Base-by-base conservation (phyloP, 306 rosid species). In the Glycine soja region DNA sequence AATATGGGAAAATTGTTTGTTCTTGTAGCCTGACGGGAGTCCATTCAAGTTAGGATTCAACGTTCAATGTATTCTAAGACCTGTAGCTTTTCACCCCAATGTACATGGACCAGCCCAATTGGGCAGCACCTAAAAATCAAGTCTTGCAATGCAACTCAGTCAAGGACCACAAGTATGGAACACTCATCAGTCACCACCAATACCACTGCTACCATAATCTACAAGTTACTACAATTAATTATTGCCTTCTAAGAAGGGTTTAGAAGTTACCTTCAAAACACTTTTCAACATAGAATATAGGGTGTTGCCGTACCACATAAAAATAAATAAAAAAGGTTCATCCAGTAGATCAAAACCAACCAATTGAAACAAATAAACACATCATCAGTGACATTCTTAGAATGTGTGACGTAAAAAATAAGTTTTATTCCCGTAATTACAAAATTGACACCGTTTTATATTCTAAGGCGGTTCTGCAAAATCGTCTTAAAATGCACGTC, bases 31-130 rank as follows among this genome's bases (percentile, higher is more conserved):
- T 52, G 38, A 71, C 59, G 78, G 74, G 74, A 62, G 34, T 69
- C 50, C 50, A 48, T 36, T 76, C 58, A 77, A 47, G 64, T 47
- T 67, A 14, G 46, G 47, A 54, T 36, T 83, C 86, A 78, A 78
- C 63, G 79, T 77, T 83, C 86, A 83, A 42, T 72, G 64, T 9
- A 71, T 42, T 24, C 53, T 40, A 12, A 64, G 51, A 82, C n/a
- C 15, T 69, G 68, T 9, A 18, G 72, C 58, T 69, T 76, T 82
- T 70, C 53, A 59, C 61, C 48, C 70, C 30, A 62, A 76, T 71
- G 70, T 63, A 63, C n/a, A 66, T 36, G 38, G 80, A 79, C 80
- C 66, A 83, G 59, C 43, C 72, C 73, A 72, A 72, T 68, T 72
- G 76, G 51, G 76, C 47, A 38, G 32, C 54, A 63, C 72, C 54